phyloP scores from a whole-genome alignment of 495 filamentous ascomycete genomes.

The Trichoderma parareesei region DNA sequence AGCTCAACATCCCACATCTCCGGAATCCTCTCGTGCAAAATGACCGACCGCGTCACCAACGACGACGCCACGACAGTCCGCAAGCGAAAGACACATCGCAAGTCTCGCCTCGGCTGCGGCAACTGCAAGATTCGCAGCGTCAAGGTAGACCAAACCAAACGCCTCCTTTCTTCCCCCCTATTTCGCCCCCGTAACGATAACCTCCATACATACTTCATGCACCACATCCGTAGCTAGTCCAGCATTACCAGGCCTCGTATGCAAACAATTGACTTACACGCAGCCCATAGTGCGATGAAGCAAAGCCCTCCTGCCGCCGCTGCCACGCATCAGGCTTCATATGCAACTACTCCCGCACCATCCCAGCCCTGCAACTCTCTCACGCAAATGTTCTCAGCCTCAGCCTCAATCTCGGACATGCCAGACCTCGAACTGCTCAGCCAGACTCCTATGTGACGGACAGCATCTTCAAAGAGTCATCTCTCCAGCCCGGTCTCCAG shows the following conservation, averaged over 20 bases:
- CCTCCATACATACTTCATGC: no score
- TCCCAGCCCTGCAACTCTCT: constrained; percentile 26
- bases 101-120: constrained; percentile 34
- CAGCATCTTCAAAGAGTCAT: not conserved
- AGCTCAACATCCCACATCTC: no score
- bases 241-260: not conserved
- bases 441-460: constrained; percentile 10
- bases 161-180: not conserved
- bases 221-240: no score
- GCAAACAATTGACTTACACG: not conserved
- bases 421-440: constrained; percentile 15
- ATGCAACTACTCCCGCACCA: constrained; percentile 30
- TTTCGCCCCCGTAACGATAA: no score
- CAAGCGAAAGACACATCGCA: constrained; percentile 31
- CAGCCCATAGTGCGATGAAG: constrained; percentile 36
- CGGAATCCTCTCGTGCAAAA: not conserved
- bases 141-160: constrained; percentile 23
- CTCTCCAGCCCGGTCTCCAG: not conserved
- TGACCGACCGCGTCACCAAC: not conserved
- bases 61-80: not conserved
- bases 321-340: constrained; percentile 33
- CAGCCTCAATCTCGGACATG: constrained; percentile 11
- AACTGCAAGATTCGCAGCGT: constrained; percentile 42
- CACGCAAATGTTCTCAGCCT: constrained; percentile 24
- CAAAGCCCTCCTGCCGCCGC: constrained; percentile 31